These are phyloP conservation scores for Rhizophagus clarus DNA, from an alignment of 192 early-diverging fungal species.

Conservation along the genomic window DNA sequence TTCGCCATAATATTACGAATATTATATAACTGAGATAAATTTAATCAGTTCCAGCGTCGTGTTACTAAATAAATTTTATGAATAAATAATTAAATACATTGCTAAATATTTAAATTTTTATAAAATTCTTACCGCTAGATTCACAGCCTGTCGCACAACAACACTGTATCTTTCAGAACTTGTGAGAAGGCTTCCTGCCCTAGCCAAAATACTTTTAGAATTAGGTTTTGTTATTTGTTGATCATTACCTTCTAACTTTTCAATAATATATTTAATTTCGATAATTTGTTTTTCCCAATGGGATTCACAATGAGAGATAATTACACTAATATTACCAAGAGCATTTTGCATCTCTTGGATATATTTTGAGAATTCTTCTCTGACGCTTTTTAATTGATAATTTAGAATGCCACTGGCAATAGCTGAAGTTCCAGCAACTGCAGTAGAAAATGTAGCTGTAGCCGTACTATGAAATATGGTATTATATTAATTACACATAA, in stretches of 20 bases:
- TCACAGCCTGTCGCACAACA: not conserved
- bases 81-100: too few species aligned
- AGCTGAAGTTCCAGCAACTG: not conserved
- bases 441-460: not conserved
- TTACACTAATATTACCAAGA: not conserved
- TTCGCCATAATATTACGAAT: too few species aligned
- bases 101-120: not conserved
- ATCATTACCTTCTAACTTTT: not conserved
- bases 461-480: not conserved
- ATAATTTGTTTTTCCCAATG: not conserved
- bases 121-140: not conserved
- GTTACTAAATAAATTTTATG: too few species aligned
- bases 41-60: too few species aligned
- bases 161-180: not conserved
- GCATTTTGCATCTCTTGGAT: not conserved
- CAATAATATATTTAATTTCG: not conserved
- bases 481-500: too few species aligned
- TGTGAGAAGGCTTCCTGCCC: not conserved
- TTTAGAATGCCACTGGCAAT: not conserved
- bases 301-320: not conserved
- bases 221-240: not conserved
- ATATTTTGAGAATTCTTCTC: not conserved
- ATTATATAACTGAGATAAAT: too few species aligned
- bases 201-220: not conserved
- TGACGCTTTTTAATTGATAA: not conserved